A percentile compares a stretch with the other conserved stretches of the same genome.
phyloP scores from a whole-genome alignment of 1,284 basidiomycete genomes.

The Ceratobasidium sp. region DNA sequence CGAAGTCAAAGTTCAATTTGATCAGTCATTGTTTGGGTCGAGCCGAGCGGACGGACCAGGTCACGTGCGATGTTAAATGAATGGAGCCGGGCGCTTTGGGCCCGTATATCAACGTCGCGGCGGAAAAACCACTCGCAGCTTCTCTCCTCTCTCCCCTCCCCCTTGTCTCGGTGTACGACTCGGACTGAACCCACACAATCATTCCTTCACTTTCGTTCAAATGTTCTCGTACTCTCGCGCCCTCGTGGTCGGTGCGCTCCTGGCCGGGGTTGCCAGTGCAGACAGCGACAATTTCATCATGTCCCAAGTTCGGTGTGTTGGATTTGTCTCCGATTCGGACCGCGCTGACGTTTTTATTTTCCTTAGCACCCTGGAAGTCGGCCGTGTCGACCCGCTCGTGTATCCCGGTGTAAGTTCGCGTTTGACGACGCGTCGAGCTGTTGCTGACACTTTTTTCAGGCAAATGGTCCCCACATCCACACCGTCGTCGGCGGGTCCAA shows the following conservation, averaged over 20 bases:
- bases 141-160: slow-evolving; percentile 4
- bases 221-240: slow-evolving; percentile 32
- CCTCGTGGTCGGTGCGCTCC: slow-evolving; percentile 25
- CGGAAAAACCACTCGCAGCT: neutral
- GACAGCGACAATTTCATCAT: slow-evolving; percentile 25
- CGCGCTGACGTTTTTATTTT: slow-evolving; percentile 2
- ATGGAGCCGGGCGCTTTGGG: slow-evolving; percentile 15
- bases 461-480: slow-evolving; percentile 22
- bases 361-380: slow-evolving; percentile 2
- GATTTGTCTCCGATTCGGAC: neutral
- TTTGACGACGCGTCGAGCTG: neutral
- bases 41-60: neutral
- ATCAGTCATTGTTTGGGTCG: slow-evolving; percentile 1
- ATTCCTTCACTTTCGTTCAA: slow-evolving; percentile 22
- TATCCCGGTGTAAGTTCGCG: slow-evolving; percentile 14
- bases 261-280: neutral
- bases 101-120: slow-evolving; percentile 15
- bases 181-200: slow-evolving; percentile 9
- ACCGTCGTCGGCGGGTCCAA: slow-evolving; percentile 21
- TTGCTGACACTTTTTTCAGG: neutral
- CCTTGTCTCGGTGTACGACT: slow-evolving; percentile 12
- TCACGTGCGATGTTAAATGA: slow-evolving; percentile 7
- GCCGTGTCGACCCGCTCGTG: slow-evolving; percentile 30
- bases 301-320: slow-evolving; percentile 14
- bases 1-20: neutral